Conservation (phyloP, 163 green algal species). For the Chlamydomonas reinhardtii region DNA sequence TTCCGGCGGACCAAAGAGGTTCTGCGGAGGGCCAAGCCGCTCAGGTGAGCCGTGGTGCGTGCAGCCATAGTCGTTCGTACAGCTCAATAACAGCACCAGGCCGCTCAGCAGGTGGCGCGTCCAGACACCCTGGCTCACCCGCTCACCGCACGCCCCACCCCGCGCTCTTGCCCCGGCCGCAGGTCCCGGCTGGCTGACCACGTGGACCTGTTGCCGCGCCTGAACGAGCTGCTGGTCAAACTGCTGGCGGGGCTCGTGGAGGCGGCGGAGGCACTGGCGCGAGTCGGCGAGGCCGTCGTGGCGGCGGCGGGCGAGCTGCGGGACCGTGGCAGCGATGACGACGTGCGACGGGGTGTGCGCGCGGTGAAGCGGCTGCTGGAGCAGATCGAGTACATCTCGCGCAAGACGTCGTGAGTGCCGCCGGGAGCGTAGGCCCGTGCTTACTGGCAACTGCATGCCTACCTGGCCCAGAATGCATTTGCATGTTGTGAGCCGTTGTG, state of each 20-base stretch:
- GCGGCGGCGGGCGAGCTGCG: not conserved
- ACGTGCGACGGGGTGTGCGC: not conserved
- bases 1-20: constrained; percentile 11
- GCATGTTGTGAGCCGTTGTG: no score
- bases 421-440: no score
- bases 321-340: not conserved
- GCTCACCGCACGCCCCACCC: no score
- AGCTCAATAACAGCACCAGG: no score
- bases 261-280: constrained; percentile 21
- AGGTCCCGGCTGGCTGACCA: constrained; percentile 14
- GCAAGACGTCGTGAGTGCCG: no score
- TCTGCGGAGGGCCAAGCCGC: constrained; percentile 20
- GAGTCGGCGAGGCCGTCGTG: not conserved
- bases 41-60: not conserved
- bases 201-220: constrained; percentile 21
- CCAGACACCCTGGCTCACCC: no score
- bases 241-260: constrained; percentile 16
- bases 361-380: not conserved
- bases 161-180: not conserved
- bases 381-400: not conserved
- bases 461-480: no score
- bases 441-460: no score
- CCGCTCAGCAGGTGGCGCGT: no score
- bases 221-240: not conserved
- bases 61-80: no score